phyloP scores from a whole-genome alignment of 371 early-diverging fungal genomes.

The Zopfochytrium polystomum region DNA sequence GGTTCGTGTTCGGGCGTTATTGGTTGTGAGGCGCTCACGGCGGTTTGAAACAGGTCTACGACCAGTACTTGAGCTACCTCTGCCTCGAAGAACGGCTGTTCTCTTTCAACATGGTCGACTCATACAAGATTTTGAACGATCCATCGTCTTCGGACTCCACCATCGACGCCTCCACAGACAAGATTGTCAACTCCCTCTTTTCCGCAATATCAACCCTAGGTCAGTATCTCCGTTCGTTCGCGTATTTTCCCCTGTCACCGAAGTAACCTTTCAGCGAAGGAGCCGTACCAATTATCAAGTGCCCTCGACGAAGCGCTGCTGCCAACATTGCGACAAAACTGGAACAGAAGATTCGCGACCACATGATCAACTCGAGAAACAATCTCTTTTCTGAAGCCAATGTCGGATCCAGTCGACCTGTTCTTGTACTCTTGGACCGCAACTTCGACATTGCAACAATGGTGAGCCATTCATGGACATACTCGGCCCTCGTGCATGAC shows the following conservation, averaged over 20 bases:
- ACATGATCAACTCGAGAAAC: conserved; percentile 75
- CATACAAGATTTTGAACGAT: conserved; percentile 78
- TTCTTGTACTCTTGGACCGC: conserved; percentile 91
- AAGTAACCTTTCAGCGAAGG: conserved; percentile 37
- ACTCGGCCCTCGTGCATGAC: conserved; percentile 95
- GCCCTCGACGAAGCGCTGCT: conserved; percentile 87
- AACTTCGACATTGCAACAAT: conserved; percentile 93
- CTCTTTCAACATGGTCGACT: conserved; percentile 80
- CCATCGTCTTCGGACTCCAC: conserved; percentile 72
- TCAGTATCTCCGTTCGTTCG: conserved; percentile 23
- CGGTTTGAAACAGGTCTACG: conserved; percentile 67
- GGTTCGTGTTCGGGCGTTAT: conserved; percentile 36
- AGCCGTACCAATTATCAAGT: conserved; percentile 84
- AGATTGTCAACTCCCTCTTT: conserved; percentile 78
- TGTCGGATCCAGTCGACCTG: conserved; percentile 41
- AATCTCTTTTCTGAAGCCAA: conserved; percentile 59
- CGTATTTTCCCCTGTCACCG: neutral
- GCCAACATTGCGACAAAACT: conserved; percentile 88
- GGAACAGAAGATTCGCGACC: conserved; percentile 85
- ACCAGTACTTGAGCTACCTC: conserved; percentile 94
- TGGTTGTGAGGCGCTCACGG: neutral
- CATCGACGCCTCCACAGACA: conserved; percentile 74
- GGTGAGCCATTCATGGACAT: conserved; percentile 97
- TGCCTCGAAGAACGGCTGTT: conserved; percentile 93
- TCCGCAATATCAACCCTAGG: conserved; percentile 91